Evolutionary conservation across 352 stramenopile species (phyloP).

Genomic region (Phytophthora kernoviae): DNA sequence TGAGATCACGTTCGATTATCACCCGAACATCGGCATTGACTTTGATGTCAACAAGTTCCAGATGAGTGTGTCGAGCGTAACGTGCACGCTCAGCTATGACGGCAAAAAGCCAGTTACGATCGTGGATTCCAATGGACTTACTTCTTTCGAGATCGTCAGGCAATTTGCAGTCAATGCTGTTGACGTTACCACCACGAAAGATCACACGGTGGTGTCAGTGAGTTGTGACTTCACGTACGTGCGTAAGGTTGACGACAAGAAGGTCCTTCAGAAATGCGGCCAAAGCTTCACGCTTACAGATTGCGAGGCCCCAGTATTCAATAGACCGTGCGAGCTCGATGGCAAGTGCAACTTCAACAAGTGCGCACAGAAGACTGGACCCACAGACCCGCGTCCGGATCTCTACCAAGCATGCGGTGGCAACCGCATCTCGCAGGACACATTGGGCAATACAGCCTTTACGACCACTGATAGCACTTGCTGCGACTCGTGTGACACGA

Average conservation of each 20-base stretch:
- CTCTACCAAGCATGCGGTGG: background rate
- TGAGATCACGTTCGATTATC: conserved; percentile 7
- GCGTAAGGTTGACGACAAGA: background rate
- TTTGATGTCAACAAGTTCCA: background rate
- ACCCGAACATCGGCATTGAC: conserved; percentile 1
- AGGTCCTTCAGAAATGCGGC: conserved; percentile 6
- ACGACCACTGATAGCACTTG: background rate
- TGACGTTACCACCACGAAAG: conserved; percentile 5
- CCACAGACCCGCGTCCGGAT: conserved; percentile 1
- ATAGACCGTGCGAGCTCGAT: conserved; percentile 5
- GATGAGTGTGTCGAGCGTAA: background rate
- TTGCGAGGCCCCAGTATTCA: conserved; percentile 7
- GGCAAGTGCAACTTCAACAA: conserved; percentile 15
- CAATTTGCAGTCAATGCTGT: conserved; percentile 15
- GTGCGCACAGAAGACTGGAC: conserved; percentile 2
- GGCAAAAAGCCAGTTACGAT: background rate
- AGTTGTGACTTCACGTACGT: conserved; percentile 22
- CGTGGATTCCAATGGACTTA: background rate
- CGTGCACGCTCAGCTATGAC: background rate
- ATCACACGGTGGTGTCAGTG: conserved; percentile 14
- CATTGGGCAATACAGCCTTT: background rate
- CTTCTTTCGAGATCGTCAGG: conserved; percentile 13
- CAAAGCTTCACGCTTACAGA: conserved; percentile 17
- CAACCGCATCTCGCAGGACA: background rate
- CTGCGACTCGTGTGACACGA: background rate